Evolutionary conservation across 495 filamentous ascomycete genomes (phyloP).

Genomic region (Monascus purpureus): DNA sequence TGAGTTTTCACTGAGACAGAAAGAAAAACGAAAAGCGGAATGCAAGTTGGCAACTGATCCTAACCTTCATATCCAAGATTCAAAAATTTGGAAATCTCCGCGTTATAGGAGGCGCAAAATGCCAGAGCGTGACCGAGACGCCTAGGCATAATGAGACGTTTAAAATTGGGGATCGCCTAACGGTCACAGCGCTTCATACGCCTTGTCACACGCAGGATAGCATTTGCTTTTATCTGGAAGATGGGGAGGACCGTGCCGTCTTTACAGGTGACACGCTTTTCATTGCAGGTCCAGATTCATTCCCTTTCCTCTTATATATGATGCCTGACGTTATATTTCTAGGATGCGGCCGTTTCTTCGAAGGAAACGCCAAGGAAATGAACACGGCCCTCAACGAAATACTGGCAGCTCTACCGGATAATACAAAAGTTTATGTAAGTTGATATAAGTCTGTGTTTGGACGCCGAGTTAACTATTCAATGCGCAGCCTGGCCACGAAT

Average conservation of each 20-base stretch:
- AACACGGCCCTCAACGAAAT: slow-evolving; percentile 80
- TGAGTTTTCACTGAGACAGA: slow-evolving; percentile 17
- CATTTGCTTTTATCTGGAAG: slow-evolving; percentile 83
- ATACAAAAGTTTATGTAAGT: slow-evolving; percentile 84
- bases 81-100: slow-evolving; percentile 49
- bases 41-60: neutral
- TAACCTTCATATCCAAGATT: slow-evolving; percentile 39
- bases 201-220: slow-evolving; percentile 98
- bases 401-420: slow-evolving; percentile 67
- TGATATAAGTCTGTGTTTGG: no score
- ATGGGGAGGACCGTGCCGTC: slow-evolving; percentile 64
- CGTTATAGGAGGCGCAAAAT: slow-evolving; percentile 81
- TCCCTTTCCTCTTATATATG: neutral
- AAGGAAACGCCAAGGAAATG: slow-evolving; percentile 85
- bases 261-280: slow-evolving; percentile 97
- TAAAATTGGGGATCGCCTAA: slow-evolving; percentile 67
- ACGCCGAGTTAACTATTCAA: no score
- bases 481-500: slow-evolving; percentile 90
- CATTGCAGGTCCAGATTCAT: slow-evolving; percentile 54
- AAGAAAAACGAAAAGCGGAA: neutral
- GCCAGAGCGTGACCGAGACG: slow-evolving; percentile 60
- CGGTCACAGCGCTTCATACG: slow-evolving; percentile 80
- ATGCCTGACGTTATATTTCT: neutral
- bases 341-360: slow-evolving; percentile 97
- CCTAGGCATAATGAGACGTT: slow-evolving; percentile 64